Conservation (phyloP, 140 eudicot species). For the Oenanthe javanica region DNA sequence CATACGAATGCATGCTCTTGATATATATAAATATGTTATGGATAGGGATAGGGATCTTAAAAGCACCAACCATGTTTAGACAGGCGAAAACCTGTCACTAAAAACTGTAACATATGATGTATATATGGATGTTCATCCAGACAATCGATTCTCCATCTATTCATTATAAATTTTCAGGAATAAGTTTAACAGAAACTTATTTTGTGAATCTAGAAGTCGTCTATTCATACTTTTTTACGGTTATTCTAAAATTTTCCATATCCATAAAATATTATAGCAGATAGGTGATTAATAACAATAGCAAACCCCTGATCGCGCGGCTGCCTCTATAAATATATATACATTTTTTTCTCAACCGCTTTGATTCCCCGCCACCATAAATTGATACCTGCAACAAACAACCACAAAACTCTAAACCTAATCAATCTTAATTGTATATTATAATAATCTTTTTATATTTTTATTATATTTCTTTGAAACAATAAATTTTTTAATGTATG, state of each 20-base stretch:
- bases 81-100: conserved; percentile 10
- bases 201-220: too few species aligned
- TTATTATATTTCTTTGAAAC: not conserved
- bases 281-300: too few species aligned
- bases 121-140: too few species aligned
- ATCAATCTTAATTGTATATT: not conserved
- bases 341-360: not conserved
- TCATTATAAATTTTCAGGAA: too few species aligned
- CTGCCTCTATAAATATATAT: too few species aligned
- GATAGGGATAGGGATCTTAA: not conserved
- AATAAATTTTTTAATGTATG: too few species aligned
- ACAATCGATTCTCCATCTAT: too few species aligned
- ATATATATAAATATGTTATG: not conserved
- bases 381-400: conserved; percentile 13
- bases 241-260: too few species aligned
- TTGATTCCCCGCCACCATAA: conserved; percentile 8
- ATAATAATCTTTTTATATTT: not conserved
- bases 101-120: not conserved
- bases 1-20: conserved; percentile 3
- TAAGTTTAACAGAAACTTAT: too few species aligned
- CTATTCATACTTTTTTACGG: too few species aligned
- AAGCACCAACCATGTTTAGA: conserved; percentile 13
- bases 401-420: not conserved
- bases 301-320: too few species aligned
- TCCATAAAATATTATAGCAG: too few species aligned